A percentile compares a stretch with the other conserved stretches of the same genome.
phyloP scores from a whole-genome alignment of 2,329 filamentous ascomycete species.

The Cladophialophora carrionii region DNA sequence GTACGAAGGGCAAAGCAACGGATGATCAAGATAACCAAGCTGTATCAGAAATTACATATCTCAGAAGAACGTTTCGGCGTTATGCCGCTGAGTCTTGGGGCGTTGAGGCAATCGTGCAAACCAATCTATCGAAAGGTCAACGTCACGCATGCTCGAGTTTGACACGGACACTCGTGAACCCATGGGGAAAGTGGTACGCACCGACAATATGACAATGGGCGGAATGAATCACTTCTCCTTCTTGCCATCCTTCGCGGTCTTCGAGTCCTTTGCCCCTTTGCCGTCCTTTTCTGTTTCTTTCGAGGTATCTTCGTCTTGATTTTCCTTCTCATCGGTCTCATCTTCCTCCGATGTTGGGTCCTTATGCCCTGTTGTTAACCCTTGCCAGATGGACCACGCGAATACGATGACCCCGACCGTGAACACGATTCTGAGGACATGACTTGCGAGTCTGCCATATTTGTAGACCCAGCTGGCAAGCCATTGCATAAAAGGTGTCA shows the following conservation, averaged over 20 bases:
- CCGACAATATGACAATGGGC: not conserved
- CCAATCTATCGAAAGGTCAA: not conserved
- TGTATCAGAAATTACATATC: not conserved
- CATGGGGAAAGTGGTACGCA: not conserved
- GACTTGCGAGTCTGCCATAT: slow-evolving; percentile 59
- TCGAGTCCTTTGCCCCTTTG: not conserved
- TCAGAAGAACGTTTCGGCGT: not conserved
- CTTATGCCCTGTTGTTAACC: slow-evolving; percentile 16
- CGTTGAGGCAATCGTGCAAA: not conserved
- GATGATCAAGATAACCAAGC: not conserved
- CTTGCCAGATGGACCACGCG: slow-evolving; percentile 26
- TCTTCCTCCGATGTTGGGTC: slow-evolving; percentile 16
- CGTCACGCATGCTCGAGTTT: not conserved
- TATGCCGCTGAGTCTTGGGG: not conserved
- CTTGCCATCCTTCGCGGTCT: slow-evolving; percentile 12
- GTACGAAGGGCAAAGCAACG: not conserved
- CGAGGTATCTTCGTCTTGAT: slow-evolving; percentile 9
- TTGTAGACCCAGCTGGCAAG: slow-evolving; percentile 37
- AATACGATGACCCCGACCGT: slow-evolving; percentile 42
- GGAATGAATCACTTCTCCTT: slow-evolving; percentile 2
- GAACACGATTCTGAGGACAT: slow-evolving; percentile 70
- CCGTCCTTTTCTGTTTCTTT: slow-evolving; percentile 20
- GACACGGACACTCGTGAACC: not conserved
- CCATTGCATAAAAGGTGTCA: slow-evolving; percentile 50
- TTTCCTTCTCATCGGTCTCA: slow-evolving; percentile 13